Base-by-base conservation (phyloP, 768 basidiomycete species). In the Leccinum disarticulatum region DNA sequence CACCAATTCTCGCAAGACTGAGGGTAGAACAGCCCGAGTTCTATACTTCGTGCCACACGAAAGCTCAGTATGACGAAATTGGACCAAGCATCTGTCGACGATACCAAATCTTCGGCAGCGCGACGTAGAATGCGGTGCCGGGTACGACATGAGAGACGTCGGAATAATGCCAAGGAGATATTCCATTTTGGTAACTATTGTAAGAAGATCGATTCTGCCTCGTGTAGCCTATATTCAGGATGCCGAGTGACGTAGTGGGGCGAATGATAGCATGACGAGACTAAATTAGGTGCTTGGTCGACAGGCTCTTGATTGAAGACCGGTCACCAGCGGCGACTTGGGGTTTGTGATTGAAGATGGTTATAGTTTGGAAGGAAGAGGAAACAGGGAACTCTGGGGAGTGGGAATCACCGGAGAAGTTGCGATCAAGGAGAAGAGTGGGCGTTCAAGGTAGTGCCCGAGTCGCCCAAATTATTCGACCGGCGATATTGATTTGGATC, bases 41-140 rank as follows among this genome's bases (percentile, higher is more conserved):
- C 74, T 95, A 95, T 77, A 87, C 87, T 6, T 95, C 87, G 54
- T 95, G 93, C 76, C 95, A 95, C 77, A 93, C 91, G 52, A 93
- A 95, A 72, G 92, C 90, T 22, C 93, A 97, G 67, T 97, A 96
- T 70, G 93, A 95, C 70, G 93, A 95, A 76, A 83, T 94, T 56
- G 93, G 93, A 15, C 93, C 93, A 14, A 92, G 90, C 71, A 94
- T 95, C 66, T 93, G 91, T 77, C 83, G 93, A 70, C 83, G 93
- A 61, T 95, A 95, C 80, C 90, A 93, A 74, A 95, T 95, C 66
- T 95, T 95, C 68, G 93, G 93, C 61, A 92, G 90, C 68, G 90
- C 90, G 47, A 91, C 89, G 38, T 91, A 83, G 65, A 59, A 30
- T 38, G 7, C 19, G 22, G 28, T 41, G 11, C 6, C 22, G 17